phyloP scores from a whole-genome alignment of 805 yeast species.

The Brettanomyces sp. region DNA sequence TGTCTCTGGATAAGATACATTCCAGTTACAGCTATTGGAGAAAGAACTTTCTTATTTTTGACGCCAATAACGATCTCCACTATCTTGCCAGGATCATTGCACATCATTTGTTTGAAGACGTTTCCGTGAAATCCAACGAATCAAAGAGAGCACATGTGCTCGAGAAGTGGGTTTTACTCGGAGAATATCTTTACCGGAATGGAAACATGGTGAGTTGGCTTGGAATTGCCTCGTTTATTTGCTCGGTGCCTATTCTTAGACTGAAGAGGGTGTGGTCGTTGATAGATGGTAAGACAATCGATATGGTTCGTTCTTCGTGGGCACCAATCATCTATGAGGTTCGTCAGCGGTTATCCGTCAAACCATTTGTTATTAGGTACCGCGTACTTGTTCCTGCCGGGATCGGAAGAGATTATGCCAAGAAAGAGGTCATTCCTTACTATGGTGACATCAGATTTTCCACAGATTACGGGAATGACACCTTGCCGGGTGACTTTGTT shows the following conservation, averaged over 20 bases:
- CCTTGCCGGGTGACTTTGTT: conserved; percentile 15
- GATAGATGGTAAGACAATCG: conserved; percentile 51
- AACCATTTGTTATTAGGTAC: conserved; percentile 32
- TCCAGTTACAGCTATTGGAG: conserved; percentile 36
- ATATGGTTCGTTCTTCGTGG: conserved; percentile 71
- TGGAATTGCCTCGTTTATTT: conserved; percentile 74
- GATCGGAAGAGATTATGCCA: conserved; percentile 66
- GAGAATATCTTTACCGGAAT: conserved; percentile 60
- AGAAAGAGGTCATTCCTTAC: conserved; percentile 74
- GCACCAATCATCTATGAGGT: conserved; percentile 86
- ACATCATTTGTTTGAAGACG: conserved; percentile 57
- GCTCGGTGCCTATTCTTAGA: conserved; percentile 76
- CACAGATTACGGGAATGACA: too few species aligned
- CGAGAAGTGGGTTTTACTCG: conserved; percentile 79
- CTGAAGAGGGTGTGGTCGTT: conserved; percentile 65
- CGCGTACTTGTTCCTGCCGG: conserved; percentile 84
- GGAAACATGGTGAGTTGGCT: conserved; percentile 96
- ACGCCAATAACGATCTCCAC: conserved; percentile 57
- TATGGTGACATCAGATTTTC: conserved; percentile 66
- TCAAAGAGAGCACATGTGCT: conserved; percentile 55
- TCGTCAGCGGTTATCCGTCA: conserved; percentile 38
- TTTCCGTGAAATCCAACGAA: conserved; percentile 20
- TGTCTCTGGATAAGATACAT: conserved; percentile 49
- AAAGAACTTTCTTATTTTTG: conserved; percentile 71
- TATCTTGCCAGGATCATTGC: conserved; percentile 65